Evolutionary conservation across 2,329 filamentous ascomycete genomes (phyloP).

Genomic region (Trichocomaceae sp.): DNA sequence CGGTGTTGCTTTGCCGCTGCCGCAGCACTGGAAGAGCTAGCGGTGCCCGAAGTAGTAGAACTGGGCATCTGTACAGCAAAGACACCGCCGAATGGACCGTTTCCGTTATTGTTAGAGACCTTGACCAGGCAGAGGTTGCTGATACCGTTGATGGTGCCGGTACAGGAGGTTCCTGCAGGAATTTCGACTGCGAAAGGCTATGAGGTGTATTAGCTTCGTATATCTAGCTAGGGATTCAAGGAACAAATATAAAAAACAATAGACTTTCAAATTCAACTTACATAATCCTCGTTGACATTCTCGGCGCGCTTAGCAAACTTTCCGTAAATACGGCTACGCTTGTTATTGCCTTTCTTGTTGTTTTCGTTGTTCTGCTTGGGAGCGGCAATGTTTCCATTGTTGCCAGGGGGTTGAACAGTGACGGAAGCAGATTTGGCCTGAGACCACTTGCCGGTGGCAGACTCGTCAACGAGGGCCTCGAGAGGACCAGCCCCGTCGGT

Average conservation of each 20-base stretch:
- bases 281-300: constrained; percentile 9
- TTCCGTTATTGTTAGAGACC: constrained; percentile 10
- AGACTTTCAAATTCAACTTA: neutral
- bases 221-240: neutral
- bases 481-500: constrained; percentile 9
- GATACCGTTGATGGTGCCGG: constrained; percentile 7
- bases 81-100: constrained; percentile 9
- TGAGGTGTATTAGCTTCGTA: neutral
- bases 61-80: constrained; percentile 11
- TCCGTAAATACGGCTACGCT: constrained; percentile 3
- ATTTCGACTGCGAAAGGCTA: constrained; percentile 7
- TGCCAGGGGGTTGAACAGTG: constrained; percentile 2
- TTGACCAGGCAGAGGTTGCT: constrained; percentile 11
- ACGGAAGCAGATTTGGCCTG: constrained; percentile 3
- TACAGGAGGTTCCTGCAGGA: constrained; percentile 4
- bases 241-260: too few relatives aligned
- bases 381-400: neutral
- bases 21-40: neutral
- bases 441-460: constrained; percentile 7
- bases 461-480: constrained; percentile 7
- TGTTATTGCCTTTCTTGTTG: neutral
- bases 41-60: neutral
- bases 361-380: neutral
- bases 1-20: neutral
- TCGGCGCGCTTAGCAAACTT: constrained; percentile 3